Evolutionary conservation across 1,139 yeast genomes (phyloP), one percentile per base, ranked within the genome.

Genomic region (Geotrichum candidum): DNA sequence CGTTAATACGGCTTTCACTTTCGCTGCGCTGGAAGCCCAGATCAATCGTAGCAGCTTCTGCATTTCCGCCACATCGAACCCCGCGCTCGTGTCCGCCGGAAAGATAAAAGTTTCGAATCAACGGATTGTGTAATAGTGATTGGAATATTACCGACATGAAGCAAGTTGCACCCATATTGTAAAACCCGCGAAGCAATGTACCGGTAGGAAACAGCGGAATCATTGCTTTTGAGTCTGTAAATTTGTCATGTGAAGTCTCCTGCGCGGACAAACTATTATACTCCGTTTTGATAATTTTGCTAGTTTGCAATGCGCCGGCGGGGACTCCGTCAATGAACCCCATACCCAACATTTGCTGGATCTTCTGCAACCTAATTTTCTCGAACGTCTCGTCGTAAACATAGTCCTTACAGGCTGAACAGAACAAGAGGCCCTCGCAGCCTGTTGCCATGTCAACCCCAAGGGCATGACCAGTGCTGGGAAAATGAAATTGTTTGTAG

Each of bases 81-180:
- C 61, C 65, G 33, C 74, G 70, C 62, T 76, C 74, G 70, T 84
- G 88, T 25, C 86, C 87, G 54, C 90, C 92, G 53, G 86, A 80
- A 73, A 94, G 80, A 68, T 89, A 90, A 65, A 87, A 87, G 68
- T 85, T 82, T 64, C 94, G 83, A 54, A 94, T 81, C 62, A 90
- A 80, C 11, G 98, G 98, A 71, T 92, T 92, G 73, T 94, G 98
- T 59, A 94, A 79, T 54, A 92, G 76, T 0, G 96, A 84, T 76
- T 94, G 99, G 54, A 94, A 75, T 22, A 91, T 85, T 51, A 95
- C 89, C 66, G 96, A 88, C 89, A 94, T 92, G 76, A 90, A 94
- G 76, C 99, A 94, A 0, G 99, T 94, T 0, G 98, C 89, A 0
- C 99, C 99, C 84, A 94, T 84, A 73, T 94, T 94, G 61, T 91